Percentiles rank a stretch among this genome's conserved stretches.
These are phyloP conservation scores for Aspergillus proliferans DNA, from an alignment of 2,329 filamentous ascomycete species.

Conservation along the genomic window DNA sequence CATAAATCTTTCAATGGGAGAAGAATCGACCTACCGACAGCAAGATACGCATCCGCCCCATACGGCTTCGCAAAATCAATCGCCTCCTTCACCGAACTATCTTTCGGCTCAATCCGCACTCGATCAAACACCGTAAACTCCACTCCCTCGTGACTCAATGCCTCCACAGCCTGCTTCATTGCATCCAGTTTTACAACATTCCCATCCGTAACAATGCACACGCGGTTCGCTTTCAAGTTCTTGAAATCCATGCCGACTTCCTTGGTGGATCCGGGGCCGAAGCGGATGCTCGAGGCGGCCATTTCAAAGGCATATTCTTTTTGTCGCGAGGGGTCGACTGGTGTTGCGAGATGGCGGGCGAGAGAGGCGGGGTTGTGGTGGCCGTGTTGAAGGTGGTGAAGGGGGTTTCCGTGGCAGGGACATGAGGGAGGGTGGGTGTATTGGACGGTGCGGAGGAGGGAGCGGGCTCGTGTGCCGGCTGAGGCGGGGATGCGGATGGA, in stretches of 20 bases:
- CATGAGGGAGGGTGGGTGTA: constrained; percentile 81
- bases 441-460: constrained; percentile 79
- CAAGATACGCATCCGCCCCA: constrained; percentile 79
- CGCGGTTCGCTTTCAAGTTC: constrained; percentile 79
- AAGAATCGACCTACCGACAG: constrained; percentile 56
- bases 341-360: constrained; percentile 63
- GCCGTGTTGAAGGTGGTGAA: constrained; percentile 74
- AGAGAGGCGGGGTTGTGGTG: constrained; percentile 53
- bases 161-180: constrained; percentile 83
- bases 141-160: constrained; percentile 69
- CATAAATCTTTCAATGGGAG: background rate
- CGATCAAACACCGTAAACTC: constrained; percentile 74
- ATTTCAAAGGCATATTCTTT: constrained; percentile 99
- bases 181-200: constrained; percentile 77
- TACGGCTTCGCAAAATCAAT: constrained; percentile 80
- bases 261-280: constrained; percentile 85
- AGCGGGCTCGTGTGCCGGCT: constrained; percentile 44
- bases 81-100: constrained; percentile 84
- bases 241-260: constrained; percentile 97
- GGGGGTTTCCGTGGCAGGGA: constrained; percentile 87
- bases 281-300: constrained; percentile 90
- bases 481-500: constrained; percentile 39
- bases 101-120: constrained; percentile 85
- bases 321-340: constrained; percentile 62
- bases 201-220: constrained; percentile 85